Evolutionary conservation across 164 flowering plant genomes (phyloP).

Genomic region (Paratinospora sagittata): DNA sequence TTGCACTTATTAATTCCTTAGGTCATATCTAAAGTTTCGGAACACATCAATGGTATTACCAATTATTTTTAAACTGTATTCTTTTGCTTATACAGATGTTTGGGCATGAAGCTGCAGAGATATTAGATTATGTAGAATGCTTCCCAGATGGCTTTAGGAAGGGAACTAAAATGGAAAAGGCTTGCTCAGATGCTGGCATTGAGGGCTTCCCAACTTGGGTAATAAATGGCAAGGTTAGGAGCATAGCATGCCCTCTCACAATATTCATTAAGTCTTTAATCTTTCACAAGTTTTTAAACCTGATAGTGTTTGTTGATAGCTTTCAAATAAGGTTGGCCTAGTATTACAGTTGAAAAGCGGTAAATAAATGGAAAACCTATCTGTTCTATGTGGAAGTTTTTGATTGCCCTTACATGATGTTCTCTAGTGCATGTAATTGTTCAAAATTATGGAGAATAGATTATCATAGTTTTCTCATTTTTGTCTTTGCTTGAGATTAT

Average conservation of each 20-base stretch:
- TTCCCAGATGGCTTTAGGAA: constrained; percentile 75
- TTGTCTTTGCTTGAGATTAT: too few relatives aligned
- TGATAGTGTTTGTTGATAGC: background rate
- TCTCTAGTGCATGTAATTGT: too few relatives aligned
- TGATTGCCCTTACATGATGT: too few relatives aligned
- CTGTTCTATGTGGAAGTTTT: too few relatives aligned
- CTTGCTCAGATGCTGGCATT: constrained; percentile 52
- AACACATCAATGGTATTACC: background rate
- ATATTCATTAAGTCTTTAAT: background rate
- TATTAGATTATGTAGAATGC: constrained; percentile 87
- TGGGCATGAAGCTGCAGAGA: constrained; percentile 76
- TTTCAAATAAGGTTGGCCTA: background rate
- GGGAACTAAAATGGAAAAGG: constrained; percentile 59
- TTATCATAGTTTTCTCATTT: too few relatives aligned
- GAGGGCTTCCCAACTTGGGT: constrained; percentile 96
- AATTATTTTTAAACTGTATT: background rate
- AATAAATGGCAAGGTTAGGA: constrained; percentile 81
- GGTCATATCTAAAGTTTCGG: background rate
- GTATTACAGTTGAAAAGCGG: background rate
- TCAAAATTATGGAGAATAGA: too few relatives aligned
- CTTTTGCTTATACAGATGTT: constrained; percentile 55
- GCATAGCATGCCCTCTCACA: too few relatives aligned
- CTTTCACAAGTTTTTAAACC: background rate
- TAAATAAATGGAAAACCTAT: too few relatives aligned
- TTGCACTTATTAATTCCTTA: background rate